These are phyloP conservation scores for Penicillium frequentans DNA, from an alignment of 2,329 filamentous ascomycete genomes.

Conservation along the genomic window DNA sequence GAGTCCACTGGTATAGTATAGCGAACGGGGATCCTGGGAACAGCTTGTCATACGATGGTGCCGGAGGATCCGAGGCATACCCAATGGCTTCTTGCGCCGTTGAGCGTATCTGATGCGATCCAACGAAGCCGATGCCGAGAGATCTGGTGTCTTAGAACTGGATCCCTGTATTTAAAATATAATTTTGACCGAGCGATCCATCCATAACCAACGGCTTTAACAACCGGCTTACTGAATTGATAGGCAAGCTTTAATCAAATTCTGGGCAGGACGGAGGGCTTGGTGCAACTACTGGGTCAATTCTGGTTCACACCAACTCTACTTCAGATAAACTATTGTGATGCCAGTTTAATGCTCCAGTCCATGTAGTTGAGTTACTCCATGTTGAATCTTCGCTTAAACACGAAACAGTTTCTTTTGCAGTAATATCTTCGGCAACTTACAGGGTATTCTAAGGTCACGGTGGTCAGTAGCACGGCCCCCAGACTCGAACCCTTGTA, in stretches of 20 bases:
- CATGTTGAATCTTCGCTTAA: too few relatives aligned
- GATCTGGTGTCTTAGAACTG: neutral
- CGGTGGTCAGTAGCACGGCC: too few relatives aligned
- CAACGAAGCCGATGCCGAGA: neutral
- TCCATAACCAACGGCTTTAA: neutral
- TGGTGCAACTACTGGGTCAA: neutral
- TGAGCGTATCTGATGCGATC: neutral
- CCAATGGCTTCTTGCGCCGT: neutral
- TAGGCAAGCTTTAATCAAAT: neutral
- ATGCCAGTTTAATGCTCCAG: neutral
- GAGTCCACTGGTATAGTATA: neutral
- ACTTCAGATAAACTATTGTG: neutral
- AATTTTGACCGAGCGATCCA: neutral
- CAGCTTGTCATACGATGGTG: neutral
- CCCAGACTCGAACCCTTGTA: too few relatives aligned
- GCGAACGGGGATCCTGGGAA: neutral
- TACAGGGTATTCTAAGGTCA: too few relatives aligned
- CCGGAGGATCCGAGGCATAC: neutral
- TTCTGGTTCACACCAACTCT: neutral
- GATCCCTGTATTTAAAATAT: neutral
- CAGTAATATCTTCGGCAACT: too few relatives aligned
- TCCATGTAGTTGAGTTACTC: too few relatives aligned
- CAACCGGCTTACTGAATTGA: neutral
- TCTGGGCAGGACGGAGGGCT: neutral
- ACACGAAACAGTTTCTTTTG: too few relatives aligned